Evolutionary conservation across 2,329 filamentous ascomycete species (phyloP), one percentile per base, ranked within the genome.

Genomic region (Hymenoscyphus fraxineus): DNA sequence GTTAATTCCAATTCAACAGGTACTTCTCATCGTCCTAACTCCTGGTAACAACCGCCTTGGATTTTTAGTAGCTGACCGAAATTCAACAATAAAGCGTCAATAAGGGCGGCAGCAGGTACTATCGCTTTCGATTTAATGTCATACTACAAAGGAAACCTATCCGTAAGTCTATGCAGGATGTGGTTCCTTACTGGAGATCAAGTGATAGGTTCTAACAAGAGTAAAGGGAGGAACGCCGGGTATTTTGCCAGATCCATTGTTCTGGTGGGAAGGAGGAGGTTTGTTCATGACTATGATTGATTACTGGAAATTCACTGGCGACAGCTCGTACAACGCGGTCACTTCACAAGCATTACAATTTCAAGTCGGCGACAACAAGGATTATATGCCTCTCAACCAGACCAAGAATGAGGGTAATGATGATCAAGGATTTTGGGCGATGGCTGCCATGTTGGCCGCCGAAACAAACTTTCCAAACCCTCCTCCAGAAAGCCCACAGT

Each of bases 261-360:
- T 82, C 72, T 85, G 81, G 82, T 84, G 82, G 82, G 81, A 83
- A 69, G 85, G 92, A 87, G 91, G 89, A 90, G 77, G 88, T 82
- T 86, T 93, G 80, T 81, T 88, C 77, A 85, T 85, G 61, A 82
- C 88, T 2, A 79, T 95, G 66, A 81, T 96, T 63, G 90, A 95
- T 70, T 95, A 94, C 76, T 95, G 90, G 90, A 88, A 87, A 73
- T 90, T 91, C 74, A 93, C 91, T 0, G 87, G 86, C 32, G 90
- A 94, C 72, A 79, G 81, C 5, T 81, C 82, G 58, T 94, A 90
- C 78, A 93, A 93, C 73, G 78, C 86, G 15, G 77, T 90, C 47
- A 83, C 86, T 22, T 82, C 81, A 41, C 81, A 90, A 68, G 92
- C 84, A 15, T 81, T 96, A 71, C 81, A 92, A 62, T 87, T 85